Evolutionary conservation across 1,139 yeast genomes (phyloP), one percentile per base, ranked within the genome.

Genomic region (Debaryomyces udenii): DNA sequence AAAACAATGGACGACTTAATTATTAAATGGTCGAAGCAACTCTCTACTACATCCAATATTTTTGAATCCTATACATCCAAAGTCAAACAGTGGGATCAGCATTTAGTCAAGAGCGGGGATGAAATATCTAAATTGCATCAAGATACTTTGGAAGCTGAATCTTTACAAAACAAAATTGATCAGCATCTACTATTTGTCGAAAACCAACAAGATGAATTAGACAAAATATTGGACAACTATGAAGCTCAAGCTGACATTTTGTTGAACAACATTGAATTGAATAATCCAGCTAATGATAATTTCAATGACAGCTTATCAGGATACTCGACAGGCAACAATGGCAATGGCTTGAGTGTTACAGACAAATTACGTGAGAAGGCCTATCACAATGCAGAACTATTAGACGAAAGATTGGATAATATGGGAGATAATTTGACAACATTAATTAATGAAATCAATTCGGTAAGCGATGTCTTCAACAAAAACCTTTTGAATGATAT

Each of bases 321-420:
- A 20, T 37, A 37, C 14, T 29, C 47, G 3, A 31, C 24, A 14
- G 43, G 41, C 6, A 40, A 41, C 15, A 37, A 43, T 23, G 42
- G 43, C 17, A 50, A 46, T 27, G 59, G 64, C n/a, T 58, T 70
- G 36, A 68, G 68, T 48, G 68, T 68, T n/a, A 70, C 78, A 31
- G 99, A 93, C 59, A 89, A 86, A 61, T 88, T 90, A 56, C 82
- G 99, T 54, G 94, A 86, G 57, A 86, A 86, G 56, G 96, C 96
- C 0, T 93, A 91, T 60, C 83, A 81, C 50, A 78, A 90, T 31
- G 98, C 99, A 0, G 96, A 91, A 57, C 71, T 82, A 40, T 70
- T 93, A 49, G 96, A 89, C 57, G 93, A 85, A 53, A 86, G 86
- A 59, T 70, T 93, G 48, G 95, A 86, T 51, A 68, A 76, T 14